A percentile compares a stretch with the other conserved stretches of the same genome.
These are phyloP conservation scores for Acanthamoeba royreba DNA, from an alignment of 208 protist species.

Conservation along the genomic window DNA sequence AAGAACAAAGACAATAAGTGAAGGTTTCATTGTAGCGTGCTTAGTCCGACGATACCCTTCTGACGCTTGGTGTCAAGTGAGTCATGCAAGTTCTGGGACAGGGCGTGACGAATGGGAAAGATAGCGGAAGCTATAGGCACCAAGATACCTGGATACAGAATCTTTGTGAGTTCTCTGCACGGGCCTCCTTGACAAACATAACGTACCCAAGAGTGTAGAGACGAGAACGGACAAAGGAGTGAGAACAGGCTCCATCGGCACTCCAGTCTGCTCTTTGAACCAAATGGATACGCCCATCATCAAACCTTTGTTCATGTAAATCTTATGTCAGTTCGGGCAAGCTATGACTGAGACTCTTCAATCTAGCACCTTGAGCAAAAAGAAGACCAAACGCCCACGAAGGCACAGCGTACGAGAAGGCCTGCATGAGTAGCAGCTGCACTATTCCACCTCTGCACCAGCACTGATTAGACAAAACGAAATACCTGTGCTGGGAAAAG, in stretches of 20 bases:
- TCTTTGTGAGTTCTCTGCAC: not conserved
- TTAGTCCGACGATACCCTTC: conserved; percentile 75
- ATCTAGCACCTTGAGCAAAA: conserved; percentile 56
- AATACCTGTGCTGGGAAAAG: too few species aligned
- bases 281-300: conserved; percentile 68
- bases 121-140: conserved; percentile 86
- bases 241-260: conserved; percentile 65
- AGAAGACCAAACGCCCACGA: conserved; percentile 52
- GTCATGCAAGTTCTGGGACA: conserved; percentile 82
- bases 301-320: too few species aligned
- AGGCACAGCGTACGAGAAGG: conserved; percentile 68
- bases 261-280: conserved; percentile 62
- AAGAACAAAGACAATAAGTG: too few species aligned
- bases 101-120: conserved; percentile 84
- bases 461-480: too few species aligned
- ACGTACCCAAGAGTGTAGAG: not conserved
- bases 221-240: not conserved
- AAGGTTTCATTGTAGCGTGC: too few species aligned
- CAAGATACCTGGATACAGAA: conserved; percentile 82
- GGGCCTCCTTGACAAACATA: not conserved
- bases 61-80: conserved; percentile 83
- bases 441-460: conserved; percentile 41
- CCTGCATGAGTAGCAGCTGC: conserved; percentile 61
- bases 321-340: too few species aligned
- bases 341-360: too few species aligned